Evolutionary conservation across 2,329 filamentous ascomycete species (phyloP), one percentile per base, ranked within the genome.

Genomic region (Biscogniauxia marginata): DNA sequence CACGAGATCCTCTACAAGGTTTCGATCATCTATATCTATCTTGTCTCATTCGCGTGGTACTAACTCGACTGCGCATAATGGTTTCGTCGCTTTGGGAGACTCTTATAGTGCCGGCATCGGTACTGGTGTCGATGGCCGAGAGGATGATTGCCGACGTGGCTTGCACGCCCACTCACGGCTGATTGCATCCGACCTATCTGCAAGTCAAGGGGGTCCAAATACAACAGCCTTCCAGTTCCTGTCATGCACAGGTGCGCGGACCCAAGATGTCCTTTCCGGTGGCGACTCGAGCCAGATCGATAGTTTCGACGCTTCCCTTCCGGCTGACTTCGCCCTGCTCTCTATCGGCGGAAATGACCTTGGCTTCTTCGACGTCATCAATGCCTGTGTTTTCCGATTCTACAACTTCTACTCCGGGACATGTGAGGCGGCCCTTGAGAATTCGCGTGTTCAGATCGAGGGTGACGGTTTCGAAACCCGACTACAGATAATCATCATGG

Each of bases 291-390:
- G 75, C 58, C 78, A 79, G 66, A 68, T 80, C 53, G 76, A 77
- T 57, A 57, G 58, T 13, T 70, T 79, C 63, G 74, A 77, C 63
- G 65, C 65, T 4, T 71, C 73, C 7, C 58, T 65, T 1, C 72
- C 71, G 1, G 63, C 68, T 20, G 74, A 77, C 62, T 78, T 79
- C 57, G 76, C 76, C 3, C 71, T 78, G 0, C 67, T 80, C 5
- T 79, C 76, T n/a, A 70, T 79, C 25, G 77, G 77, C 48, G 77
- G 77, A 16, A 80, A 79, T 64, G 78, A 80, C 60, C 70, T 80
- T 7, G 77, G 76, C 59, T 80, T 79, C 69, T 80, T 78, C 59
- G 73, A 76, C 39, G 75, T 80, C 19, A 77, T 80, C 65, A 79
- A 80, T 61, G 76, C 76, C 21, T 80, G 78, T 62, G 74, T 80